Evolutionary conservation across 352 stramenopile species (phyloP).

Genomic region (Phytophthora pluvialis): DNA sequence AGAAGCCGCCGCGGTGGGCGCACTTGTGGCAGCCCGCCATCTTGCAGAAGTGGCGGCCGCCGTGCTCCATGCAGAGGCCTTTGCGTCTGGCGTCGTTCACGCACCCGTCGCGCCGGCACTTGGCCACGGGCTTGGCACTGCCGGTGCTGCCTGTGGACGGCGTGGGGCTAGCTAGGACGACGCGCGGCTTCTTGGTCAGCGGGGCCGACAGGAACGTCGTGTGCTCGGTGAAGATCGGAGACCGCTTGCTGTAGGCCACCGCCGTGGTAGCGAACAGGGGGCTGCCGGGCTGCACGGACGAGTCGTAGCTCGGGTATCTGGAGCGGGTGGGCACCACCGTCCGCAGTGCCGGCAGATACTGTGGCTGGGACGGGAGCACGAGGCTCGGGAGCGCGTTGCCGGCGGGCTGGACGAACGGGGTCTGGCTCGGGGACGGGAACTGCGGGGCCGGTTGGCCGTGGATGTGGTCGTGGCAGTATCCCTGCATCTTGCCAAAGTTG

Average conservation of each 20-base stretch:
- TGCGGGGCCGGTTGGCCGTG: conserved; percentile 40
- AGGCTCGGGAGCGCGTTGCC: conserved; percentile 29
- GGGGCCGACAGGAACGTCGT: conserved; percentile 28
- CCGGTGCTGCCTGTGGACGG: conserved; percentile 32
- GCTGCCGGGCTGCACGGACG: conserved; percentile 17
- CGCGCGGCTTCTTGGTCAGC: conserved; percentile 34
- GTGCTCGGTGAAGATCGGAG: conserved; percentile 28
- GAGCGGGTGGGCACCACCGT: conserved; percentile 34
- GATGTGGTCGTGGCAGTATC: conserved; percentile 69
- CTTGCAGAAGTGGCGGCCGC: conserved; percentile 87
- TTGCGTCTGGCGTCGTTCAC: conserved; percentile 76
- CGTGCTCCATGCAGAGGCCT: conserved; percentile 89
- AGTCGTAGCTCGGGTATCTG: conserved; percentile 25
- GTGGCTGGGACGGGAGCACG: conserved; percentile 27
- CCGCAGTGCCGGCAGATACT: conserved; percentile 36
- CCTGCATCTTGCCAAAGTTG: conserved; percentile 75
- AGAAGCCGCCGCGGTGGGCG: conserved; percentile 81
- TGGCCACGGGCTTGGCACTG: conserved; percentile 31
- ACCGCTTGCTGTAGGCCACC: conserved; percentile 26
- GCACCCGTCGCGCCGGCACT: conserved; percentile 76
- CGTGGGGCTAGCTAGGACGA: conserved; percentile 34
- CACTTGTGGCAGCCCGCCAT: conserved; percentile 85
- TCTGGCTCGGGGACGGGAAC: conserved; percentile 24
- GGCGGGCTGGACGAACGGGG: conserved; percentile 13
- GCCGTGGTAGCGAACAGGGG: conserved; percentile 24